Conservation (phyloP, 83 land plant genomes). For the Isoetes engelmannii region DNA sequence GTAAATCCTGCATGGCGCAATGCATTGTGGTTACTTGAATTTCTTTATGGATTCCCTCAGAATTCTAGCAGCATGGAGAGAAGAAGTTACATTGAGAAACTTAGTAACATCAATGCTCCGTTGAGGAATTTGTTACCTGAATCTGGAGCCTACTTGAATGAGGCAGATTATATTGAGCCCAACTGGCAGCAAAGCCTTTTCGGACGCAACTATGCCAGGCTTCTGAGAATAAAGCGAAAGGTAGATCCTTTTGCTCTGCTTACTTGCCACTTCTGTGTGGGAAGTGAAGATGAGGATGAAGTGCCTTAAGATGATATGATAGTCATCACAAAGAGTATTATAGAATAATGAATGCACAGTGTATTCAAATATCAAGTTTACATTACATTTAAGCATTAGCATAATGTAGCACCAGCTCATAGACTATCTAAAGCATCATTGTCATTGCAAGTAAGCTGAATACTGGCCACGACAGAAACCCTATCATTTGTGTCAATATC, state of each 20-base stretch:
- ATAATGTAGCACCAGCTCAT: too few species aligned
- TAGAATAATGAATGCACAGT: too few species aligned
- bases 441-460: too few species aligned
- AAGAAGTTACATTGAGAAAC: background rate
- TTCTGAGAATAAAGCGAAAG: background rate
- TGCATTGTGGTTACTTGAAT: background rate
- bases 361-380: too few species aligned
- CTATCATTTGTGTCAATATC: too few species aligned
- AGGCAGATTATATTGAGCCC: slow-evolving; percentile 14
- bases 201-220: slow-evolving; percentile 3
- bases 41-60: background rate
- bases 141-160: slow-evolving; percentile 11
- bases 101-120: background rate
- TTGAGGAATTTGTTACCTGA: slow-evolving; percentile 3
- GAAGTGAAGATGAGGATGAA: slow-evolving; percentile 2
- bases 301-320: background rate
- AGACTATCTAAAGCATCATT: too few species aligned
- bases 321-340: too few species aligned
- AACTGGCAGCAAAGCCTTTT: slow-evolving; percentile 1
- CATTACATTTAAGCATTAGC: too few species aligned
- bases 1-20: slow-evolving; percentile 20
- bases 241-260: slow-evolving; percentile 10
- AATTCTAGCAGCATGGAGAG: background rate
- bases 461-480: too few species aligned
- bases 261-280: slow-evolving; percentile 5